Evolutionary conservation across 176 grass and related monocot genomes (phyloP).

Genomic region (Cymbopogon citratus): DNA sequence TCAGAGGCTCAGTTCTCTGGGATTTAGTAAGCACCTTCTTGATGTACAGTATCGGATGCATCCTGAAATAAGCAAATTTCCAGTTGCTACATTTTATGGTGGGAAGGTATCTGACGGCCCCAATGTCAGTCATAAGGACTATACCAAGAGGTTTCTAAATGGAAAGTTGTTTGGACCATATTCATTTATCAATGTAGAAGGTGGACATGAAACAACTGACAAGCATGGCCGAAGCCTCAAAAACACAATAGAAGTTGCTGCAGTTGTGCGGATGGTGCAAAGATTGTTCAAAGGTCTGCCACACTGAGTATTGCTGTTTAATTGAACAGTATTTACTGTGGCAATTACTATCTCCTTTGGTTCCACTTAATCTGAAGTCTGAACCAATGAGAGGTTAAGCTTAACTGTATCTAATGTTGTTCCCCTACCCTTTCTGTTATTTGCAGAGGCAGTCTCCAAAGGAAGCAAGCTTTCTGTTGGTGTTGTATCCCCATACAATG

Average conservation of each 20-base stretch:
- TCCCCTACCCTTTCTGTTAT: not conserved
- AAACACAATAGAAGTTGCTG: constrained; percentile 48
- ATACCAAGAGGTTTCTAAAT: constrained; percentile 28
- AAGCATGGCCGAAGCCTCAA: constrained; percentile 25
- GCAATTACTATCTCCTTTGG: not conserved
- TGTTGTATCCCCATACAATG: constrained; percentile 47
- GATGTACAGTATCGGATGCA: constrained; percentile 67
- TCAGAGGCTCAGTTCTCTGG: constrained; percentile 50
- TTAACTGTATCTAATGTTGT: not conserved
- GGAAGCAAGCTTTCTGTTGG: constrained; percentile 46
- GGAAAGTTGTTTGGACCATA: constrained; percentile 40
- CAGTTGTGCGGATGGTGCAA: constrained; percentile 29
- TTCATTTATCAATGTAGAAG: constrained; percentile 58
- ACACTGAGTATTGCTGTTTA: too few relatives aligned
- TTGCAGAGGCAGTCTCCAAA: constrained; percentile 30
- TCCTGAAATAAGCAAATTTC: constrained; percentile 58
- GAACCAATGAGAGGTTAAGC: not conserved
- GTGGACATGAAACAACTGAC: constrained; percentile 33
- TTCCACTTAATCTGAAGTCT: not conserved
- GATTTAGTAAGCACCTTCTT: constrained; percentile 50
- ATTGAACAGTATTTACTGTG: not conserved
- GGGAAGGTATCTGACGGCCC: constrained; percentile 41
- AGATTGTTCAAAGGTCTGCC: constrained; percentile 10
- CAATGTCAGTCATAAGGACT: constrained; percentile 29
- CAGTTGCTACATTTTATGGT: constrained; percentile 47